These are phyloP conservation scores for Botrytis byssoidea DNA, from an alignment of 2,329 filamentous ascomycete species.

Conservation along the genomic window DNA sequence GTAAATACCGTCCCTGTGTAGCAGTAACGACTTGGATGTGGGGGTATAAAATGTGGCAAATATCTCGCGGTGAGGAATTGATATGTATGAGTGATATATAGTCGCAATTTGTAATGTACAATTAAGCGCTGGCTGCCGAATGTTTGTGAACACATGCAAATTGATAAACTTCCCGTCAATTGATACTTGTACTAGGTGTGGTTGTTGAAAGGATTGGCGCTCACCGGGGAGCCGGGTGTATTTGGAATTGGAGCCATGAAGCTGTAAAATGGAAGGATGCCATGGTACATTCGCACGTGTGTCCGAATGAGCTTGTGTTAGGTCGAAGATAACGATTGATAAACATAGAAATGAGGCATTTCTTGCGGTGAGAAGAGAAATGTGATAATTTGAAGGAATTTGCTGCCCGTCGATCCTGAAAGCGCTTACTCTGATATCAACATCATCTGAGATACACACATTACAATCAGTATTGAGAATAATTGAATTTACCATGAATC, in stretches of 20 bases:
- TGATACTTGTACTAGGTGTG: background rate
- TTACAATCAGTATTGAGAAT: background rate
- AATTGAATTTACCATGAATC: background rate
- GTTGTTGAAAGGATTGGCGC: background rate
- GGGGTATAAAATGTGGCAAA: background rate
- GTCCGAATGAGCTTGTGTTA: background rate
- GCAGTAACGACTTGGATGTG: slow-evolving; percentile 3
- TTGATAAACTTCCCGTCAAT: background rate
- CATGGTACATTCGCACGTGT: slow-evolving; percentile 6
- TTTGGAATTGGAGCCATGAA: background rate
- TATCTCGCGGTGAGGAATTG: background rate
- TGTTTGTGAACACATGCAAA: background rate
- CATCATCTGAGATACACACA: background rate
- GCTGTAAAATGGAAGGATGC: background rate
- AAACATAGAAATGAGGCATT: background rate
- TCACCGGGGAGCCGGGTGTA: background rate
- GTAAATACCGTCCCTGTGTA: slow-evolving; percentile 4
- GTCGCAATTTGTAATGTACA: background rate
- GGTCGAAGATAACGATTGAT: background rate
- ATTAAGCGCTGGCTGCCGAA: background rate
- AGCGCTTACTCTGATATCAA: slow-evolving; percentile 5
- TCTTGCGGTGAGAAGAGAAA: slow-evolving; percentile 1
- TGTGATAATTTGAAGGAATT: slow-evolving; percentile 1
- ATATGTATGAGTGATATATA: background rate
- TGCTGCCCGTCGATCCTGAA: background rate